These are phyloP conservation scores for Bidens hawaiensis DNA, from an alignment of 140 eudicot genomes.

Conservation along the genomic window DNA sequence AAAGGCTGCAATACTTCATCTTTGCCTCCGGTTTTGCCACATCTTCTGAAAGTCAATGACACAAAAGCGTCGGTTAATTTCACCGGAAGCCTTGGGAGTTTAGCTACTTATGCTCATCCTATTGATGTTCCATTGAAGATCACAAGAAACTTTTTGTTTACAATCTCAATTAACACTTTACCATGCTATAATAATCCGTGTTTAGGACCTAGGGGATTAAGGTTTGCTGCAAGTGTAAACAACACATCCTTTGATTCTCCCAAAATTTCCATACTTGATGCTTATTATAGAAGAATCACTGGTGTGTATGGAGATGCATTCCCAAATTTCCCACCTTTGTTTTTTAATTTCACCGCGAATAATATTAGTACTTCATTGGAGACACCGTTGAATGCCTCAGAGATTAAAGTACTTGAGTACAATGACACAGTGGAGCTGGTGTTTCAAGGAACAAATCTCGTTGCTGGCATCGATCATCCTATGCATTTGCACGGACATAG, in stretches of 20 bases:
- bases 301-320: constrained; percentile 45
- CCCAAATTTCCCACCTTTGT: constrained; percentile 36
- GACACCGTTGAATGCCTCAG: constrained; percentile 28
- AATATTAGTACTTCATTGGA: constrained; percentile 11
- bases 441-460: constrained; percentile 42
- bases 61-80: constrained; percentile 34
- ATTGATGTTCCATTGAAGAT: constrained; percentile 39
- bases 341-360: constrained; percentile 37
- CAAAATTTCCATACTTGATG: constrained; percentile 36
- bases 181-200: too few relatives aligned
- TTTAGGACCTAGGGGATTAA: constrained; percentile 31
- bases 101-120: constrained; percentile 41
- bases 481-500: constrained; percentile 67
- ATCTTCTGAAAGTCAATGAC: constrained; percentile 36
- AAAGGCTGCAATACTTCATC: constrained; percentile 17
- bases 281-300: constrained; percentile 31
- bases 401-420: constrained; percentile 36
- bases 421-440: constrained; percentile 41
- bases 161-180: constrained; percentile 46
- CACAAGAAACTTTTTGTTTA: constrained; percentile 17
- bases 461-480: constrained; percentile 53
- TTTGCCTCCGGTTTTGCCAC: constrained; percentile 26
- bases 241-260: constrained; percentile 38
- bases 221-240: constrained; percentile 51
- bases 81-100: constrained; percentile 39